Base-by-base conservation (phyloP, 2,329 filamentous ascomycete species). In the Lachnellula suecica region DNA sequence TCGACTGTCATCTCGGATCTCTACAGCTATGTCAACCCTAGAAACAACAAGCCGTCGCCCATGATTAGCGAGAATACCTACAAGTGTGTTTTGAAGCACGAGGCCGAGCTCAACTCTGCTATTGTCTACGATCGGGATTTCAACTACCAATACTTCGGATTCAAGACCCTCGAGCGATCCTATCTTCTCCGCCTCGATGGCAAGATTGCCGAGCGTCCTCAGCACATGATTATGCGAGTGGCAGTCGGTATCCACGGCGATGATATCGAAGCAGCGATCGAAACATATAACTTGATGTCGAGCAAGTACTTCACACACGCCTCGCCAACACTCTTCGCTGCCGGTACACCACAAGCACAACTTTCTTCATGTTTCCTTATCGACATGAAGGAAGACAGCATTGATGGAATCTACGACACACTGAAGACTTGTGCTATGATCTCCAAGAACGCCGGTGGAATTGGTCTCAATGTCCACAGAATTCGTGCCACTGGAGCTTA, bases 161-260 rank as follows among this genome's bases (percentile, higher is more conserved):
- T 99, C 85, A 99, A 99, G 84, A 99, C 94, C 7, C 79, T 99
- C 35, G 94, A 99, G 79, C 87, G 94, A 56, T 99, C 94, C 68
- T 99, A 99, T 69, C 87, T 99, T 47, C 86, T 99, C 63, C 92
- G 95, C 70, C 88, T 97, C 61, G 83, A 97, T 66, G 92, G 91
- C 71, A 96, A 97, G 77, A 91, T 97, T 69, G 93, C 92, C 47
- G 94, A 99, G 79, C 86, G 94, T 66, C 94, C 94, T 41, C 94
- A 99, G 75, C 94, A 99, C 78, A 94, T 99, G 91, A 93, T 99
- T 66, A 99, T 99, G 94, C 91, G 94, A 82, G 94, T 99, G 49
- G 84, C 94, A 63, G 93, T 99, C 53, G 94, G 94, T 53, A 96
- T 99, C 64, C 95, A 96, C 79, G 92, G 92, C 54, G 90, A 96